Evolutionary conservation across 2,329 filamentous ascomycete genomes (phyloP), one percentile per base, ranked within the genome.

Genomic region (Apiospora saccharicola): DNA sequence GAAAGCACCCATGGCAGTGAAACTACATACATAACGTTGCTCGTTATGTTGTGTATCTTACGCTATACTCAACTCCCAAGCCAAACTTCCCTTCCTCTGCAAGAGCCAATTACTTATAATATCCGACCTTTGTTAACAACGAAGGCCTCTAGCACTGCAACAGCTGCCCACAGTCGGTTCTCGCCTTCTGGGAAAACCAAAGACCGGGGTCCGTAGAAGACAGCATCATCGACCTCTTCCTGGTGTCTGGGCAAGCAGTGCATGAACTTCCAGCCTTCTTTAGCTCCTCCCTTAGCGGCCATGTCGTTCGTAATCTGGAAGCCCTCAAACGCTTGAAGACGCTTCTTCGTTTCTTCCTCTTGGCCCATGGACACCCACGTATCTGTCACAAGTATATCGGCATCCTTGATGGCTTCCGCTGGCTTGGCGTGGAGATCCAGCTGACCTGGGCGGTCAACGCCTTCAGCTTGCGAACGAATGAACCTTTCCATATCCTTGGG

Each of bases 351-450:
- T 83, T 99, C 96, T 72, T 90, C 90, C 83, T 99, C 96, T 83
- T 98, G 96, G 67, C 96, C 96, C 96, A 99, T 99, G 1, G 94
- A 97, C 44, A 99, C 90, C 96, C 96, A 99, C 0, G 96, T 99
- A 80, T 99, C 96, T 0, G 96, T 99, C 30, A 98, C 95, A 72
- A 99, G 86, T 70, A 98, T 89, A 81, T 99, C 93, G 3, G 96
- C 96, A 75, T 92, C 86, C 85, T 93, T 93, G 80, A 98, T 91
- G 6, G 89, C 96, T 79, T 97, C 94, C 80, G 96, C 94, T 0
- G 96, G 96, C 0, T 93, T 85, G 30, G 88, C 92, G 0, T 94
- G 97, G 83, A 97, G 93, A 6, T 84, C 85, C 46, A 98, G 86
- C 76, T 88, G 91, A 22, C 93, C 93, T 1, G 91, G 87, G 0